These are phyloP conservation scores for Cercophora scortea DNA, from an alignment of 495 filamentous ascomycete genomes.

Conservation along the genomic window DNA sequence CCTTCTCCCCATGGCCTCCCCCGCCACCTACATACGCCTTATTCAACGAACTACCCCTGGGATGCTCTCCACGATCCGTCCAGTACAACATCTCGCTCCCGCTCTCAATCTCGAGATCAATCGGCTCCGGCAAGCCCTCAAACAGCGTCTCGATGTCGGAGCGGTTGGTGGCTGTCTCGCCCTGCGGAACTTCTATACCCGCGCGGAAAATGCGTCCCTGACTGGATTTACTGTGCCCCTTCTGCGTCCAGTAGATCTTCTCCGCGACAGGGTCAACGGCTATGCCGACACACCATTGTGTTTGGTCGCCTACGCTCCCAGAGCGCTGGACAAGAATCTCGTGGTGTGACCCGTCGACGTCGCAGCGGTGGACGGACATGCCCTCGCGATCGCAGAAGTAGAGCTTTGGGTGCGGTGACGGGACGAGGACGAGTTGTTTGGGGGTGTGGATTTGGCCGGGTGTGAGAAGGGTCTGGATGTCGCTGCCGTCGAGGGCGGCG, in stretches of 20 bases:
- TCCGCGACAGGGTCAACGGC: conserved; percentile 23
- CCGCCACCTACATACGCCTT: background rate
- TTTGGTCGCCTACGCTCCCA: conserved; percentile 16
- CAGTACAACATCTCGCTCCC: conserved; percentile 33
- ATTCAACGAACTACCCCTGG: conserved; percentile 38
- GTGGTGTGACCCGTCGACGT: conserved; percentile 36
- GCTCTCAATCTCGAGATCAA: conserved; percentile 43
- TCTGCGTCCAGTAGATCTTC: conserved; percentile 49
- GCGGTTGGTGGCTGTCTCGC: background rate
- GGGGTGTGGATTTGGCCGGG: conserved; percentile 39
- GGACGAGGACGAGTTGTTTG: conserved; percentile 39
- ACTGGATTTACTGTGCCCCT: conserved; percentile 37
- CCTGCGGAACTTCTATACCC: conserved; percentile 18
- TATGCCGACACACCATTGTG: conserved; percentile 46
- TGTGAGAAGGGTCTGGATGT: conserved; percentile 28
- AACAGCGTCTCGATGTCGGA: background rate
- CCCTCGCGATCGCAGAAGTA: conserved; percentile 52
- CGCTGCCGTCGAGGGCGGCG: conserved; percentile 34
- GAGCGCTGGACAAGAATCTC: conserved; percentile 33
- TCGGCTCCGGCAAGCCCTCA: conserved; percentile 38
- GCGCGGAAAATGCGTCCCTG: conserved; percentile 40
- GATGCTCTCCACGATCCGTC: conserved; percentile 47
- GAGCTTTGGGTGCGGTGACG: conserved; percentile 17
- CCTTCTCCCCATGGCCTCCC: background rate
- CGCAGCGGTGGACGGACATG: conserved; percentile 34